Conservation (phyloP, 768 basidiomycete genomes). For the Serendipita sp. region DNA sequence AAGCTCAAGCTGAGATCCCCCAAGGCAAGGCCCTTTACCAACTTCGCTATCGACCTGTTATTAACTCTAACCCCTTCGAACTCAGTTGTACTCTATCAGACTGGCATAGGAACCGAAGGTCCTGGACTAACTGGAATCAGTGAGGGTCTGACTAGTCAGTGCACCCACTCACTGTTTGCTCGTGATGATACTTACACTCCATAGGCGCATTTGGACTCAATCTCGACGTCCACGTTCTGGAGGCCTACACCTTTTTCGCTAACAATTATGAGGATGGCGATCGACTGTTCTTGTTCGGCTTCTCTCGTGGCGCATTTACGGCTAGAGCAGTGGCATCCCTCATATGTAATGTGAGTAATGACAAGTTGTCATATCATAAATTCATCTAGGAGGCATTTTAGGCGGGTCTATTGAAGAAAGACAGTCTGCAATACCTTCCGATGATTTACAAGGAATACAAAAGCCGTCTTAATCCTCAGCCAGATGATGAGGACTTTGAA, state of each 20-base stretch:
- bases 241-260: constrained; percentile 12
- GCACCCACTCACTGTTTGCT: not conserved
- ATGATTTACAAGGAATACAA: not conserved
- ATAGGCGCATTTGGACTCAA: not conserved
- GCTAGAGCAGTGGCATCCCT: constrained; percentile 11
- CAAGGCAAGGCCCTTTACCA: not conserved
- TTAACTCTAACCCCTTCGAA: too few relatives aligned
- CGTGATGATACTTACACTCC: not conserved
- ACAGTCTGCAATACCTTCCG: not conserved
- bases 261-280: constrained; percentile 10
- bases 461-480: not conserved
- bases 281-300: constrained; percentile 13
- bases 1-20: not conserved
- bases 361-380: not conserved
- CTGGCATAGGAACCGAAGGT: not conserved
- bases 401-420: not conserved
- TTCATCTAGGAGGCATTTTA: not conserved
- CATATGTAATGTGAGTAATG: constrained; percentile 6
- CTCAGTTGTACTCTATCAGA: not conserved
- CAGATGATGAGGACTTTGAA: not conserved
- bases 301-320: constrained; percentile 14
- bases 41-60: too few relatives aligned
- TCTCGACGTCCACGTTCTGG: constrained; percentile 4
- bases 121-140: not conserved
- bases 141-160: not conserved